Conservation (phyloP, 768 basidiomycete species). For the Omphalotus guepiniiformis region DNA sequence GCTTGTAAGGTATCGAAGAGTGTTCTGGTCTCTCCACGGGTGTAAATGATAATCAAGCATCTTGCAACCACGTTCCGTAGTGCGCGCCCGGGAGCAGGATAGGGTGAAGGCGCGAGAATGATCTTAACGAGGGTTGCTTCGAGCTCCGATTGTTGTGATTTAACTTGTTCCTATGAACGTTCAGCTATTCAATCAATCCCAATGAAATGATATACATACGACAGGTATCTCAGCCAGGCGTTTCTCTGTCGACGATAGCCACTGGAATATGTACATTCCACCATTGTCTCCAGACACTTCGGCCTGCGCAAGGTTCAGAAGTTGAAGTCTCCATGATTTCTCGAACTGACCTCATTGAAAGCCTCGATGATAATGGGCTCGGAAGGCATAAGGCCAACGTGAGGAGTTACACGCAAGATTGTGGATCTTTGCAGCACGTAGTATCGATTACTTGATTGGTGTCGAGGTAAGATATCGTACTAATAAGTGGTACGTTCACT, state of each 20-base stretch:
- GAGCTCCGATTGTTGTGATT: constrained; percentile 54
- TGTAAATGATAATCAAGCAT: constrained; percentile 73
- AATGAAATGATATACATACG: constrained; percentile 37
- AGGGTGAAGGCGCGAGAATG: constrained; percentile 55
- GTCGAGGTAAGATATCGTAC: neutral
- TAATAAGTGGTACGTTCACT: no score
- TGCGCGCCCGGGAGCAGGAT: constrained; percentile 85
- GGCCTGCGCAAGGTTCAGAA: constrained; percentile 36
- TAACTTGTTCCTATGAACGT: constrained; percentile 55
- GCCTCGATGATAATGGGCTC: constrained; percentile 17
- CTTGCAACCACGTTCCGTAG: constrained; percentile 73
- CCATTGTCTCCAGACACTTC: constrained; percentile 71
- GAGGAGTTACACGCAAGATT: neutral
- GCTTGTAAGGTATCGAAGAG: constrained; percentile 84
- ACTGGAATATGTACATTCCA: constrained; percentile 81
- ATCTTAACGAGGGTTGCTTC: constrained; percentile 67
- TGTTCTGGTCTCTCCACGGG: constrained; percentile 74
- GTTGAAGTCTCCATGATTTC: neutral
- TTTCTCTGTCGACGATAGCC: constrained; percentile 67
- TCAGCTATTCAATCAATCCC: constrained; percentile 5
- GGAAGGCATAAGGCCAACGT: constrained; percentile 9
- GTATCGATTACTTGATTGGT: neutral
- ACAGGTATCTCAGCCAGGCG: constrained; percentile 42
- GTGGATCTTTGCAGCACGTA: neutral
- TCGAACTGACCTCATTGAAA: constrained; percentile 17